Conservation (phyloP, 148 eudicot genomes). For the Fagopyrum esculentum region DNA sequence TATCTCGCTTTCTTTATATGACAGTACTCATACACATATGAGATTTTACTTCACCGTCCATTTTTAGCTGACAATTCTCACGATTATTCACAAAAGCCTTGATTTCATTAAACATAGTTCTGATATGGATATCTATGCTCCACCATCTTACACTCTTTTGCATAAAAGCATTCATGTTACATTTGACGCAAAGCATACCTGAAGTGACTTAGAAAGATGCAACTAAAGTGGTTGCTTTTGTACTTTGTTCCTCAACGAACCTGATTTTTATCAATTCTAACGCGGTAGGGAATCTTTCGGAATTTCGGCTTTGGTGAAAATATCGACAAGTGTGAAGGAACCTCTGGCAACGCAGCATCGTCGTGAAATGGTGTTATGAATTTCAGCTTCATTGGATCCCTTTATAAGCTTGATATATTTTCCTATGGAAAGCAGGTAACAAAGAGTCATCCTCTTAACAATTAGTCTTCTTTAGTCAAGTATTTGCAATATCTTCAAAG, state of each 20-base stretch:
- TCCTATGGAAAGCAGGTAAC: not conserved
- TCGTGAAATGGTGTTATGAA: constrained; percentile 17
- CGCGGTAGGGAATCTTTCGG: constrained; percentile 54
- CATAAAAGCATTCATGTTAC: not conserved
- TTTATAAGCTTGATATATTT: not conserved
- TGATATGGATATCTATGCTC: not conserved
- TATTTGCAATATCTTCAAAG: not conserved
- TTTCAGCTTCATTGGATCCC: not conserved
- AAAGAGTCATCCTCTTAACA: constrained; percentile 1
- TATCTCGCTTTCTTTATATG: constrained; percentile 5
- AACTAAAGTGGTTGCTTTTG: not conserved
- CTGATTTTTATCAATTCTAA: not conserved
- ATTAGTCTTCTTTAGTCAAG: constrained; percentile 5
- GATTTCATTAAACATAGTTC: not conserved
- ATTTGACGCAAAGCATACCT: not conserved
- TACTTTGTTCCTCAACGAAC: not conserved
- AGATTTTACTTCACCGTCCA: not conserved
- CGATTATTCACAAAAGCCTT: not conserved
- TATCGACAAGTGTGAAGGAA: constrained; percentile 16
- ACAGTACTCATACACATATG: not conserved
- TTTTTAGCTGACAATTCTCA: not conserved
- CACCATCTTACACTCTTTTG: not conserved
- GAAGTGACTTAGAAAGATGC: not conserved
- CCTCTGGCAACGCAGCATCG: constrained; percentile 21
- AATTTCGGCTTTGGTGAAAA: constrained; percentile 44